Conservation (phyloP, 371 early-diverging fungal genomes). For the Mucor irregularis region DNA sequence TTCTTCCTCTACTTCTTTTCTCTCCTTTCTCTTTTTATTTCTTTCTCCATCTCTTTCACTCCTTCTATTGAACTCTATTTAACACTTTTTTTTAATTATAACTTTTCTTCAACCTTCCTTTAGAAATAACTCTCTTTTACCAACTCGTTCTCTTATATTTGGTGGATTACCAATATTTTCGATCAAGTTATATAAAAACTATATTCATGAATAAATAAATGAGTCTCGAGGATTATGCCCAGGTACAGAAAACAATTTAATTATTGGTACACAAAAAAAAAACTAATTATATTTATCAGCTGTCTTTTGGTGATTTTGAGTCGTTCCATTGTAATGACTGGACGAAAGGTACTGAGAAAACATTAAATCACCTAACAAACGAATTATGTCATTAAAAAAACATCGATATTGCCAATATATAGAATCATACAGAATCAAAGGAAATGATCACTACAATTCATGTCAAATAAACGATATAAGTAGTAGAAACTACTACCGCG, state of each 20-base stretch:
- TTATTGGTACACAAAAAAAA: not conserved
- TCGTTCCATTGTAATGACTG: constrained; percentile 21
- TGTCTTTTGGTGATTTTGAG: constrained; percentile 19
- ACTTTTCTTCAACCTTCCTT: not conserved
- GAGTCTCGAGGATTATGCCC: constrained; percentile 28
- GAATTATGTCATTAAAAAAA: too few species aligned
- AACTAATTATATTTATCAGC: constrained; percentile 3
- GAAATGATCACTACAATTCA: not conserved
- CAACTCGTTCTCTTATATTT: too few species aligned
- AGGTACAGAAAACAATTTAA: constrained; percentile 11
- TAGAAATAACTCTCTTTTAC: not conserved
- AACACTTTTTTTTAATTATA: not conserved
- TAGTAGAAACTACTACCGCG: constrained; percentile 7
- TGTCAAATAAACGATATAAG: not conserved
- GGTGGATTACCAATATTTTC: too few species aligned
- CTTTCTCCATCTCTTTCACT: not conserved
- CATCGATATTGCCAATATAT: not conserved
- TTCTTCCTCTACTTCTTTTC: constrained; percentile 1
- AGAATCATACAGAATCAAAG: not conserved
- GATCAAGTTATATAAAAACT: too few species aligned
- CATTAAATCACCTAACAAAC: not conserved
- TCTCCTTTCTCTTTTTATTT: not conserved
- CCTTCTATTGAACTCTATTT: not conserved
- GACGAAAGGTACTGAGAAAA: constrained; percentile 12
- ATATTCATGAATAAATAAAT: constrained; percentile 32